Conservation (phyloP, 345 rosid species). For the Gossypium turneri region DNA sequence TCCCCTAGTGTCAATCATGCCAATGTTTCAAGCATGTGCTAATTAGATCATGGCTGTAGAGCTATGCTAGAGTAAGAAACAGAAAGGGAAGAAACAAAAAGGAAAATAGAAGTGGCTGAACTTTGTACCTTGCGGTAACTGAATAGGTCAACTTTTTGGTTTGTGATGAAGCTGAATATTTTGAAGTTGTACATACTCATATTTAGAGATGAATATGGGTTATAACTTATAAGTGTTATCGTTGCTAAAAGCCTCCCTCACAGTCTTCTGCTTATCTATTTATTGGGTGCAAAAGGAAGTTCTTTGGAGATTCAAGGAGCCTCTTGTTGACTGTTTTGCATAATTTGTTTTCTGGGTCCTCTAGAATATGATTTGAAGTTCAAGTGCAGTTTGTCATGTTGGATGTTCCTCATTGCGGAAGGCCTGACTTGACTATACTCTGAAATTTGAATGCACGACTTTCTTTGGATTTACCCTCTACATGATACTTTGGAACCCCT, state of each 20-base stretch:
- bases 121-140: background rate
- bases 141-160: background rate
- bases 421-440: background rate
- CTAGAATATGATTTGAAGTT: background rate
- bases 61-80: background rate
- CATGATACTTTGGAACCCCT: background rate
- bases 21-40: background rate
- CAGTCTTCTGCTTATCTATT: background rate
- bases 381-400: background rate
- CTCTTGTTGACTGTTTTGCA: background rate
- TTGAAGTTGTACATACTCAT: background rate
- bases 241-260: background rate
- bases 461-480: background rate
- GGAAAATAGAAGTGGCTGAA: background rate
- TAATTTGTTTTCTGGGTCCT: background rate
- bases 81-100: background rate
- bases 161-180: slow-evolving; percentile 8
- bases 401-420: background rate
- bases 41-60: background rate
- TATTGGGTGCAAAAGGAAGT: background rate
- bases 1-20: background rate
- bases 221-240: background rate
- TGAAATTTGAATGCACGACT: background rate
- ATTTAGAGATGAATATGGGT: background rate
- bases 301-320: background rate